A percentile compares a stretch with the other conserved stretches of the same genome.
These are phyloP conservation scores for Nakazawaea holstii DNA, from an alignment of 805 yeast genomes.

Conservation along the genomic window DNA sequence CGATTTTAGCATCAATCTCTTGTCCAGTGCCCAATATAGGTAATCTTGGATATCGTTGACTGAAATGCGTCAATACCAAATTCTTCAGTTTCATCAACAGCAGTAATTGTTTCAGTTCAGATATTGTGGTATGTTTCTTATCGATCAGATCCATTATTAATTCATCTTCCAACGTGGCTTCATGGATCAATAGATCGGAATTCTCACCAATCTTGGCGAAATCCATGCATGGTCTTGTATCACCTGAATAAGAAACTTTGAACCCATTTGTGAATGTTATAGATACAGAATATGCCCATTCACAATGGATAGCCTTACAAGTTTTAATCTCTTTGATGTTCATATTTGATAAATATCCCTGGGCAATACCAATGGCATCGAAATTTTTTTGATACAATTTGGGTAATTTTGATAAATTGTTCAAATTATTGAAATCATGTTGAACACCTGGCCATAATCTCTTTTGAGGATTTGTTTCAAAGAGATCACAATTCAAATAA, in stretches of 20 bases:
- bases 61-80: conserved; percentile 82
- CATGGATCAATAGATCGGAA: conserved; percentile 82
- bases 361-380: conserved; percentile 17
- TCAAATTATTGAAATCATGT: conserved; percentile 12
- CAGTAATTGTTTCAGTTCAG: conserved; percentile 76
- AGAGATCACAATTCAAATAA: conserved; percentile 58
- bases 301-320: conserved; percentile 81
- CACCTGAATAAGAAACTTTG: conserved; percentile 88
- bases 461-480: conserved; percentile 17
- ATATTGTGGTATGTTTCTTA: conserved; percentile 83
- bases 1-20: conserved; percentile 2
- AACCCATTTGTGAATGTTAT: conserved; percentile 38
- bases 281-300: conserved; percentile 67
- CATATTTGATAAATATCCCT: conserved; percentile 32
- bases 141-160: conserved; percentile 69
- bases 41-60: conserved; percentile 75
- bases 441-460: neutral
- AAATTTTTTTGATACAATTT: neutral
- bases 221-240: conserved; percentile 73
- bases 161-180: conserved; percentile 85
- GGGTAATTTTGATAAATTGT: conserved; percentile 19
- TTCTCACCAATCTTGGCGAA: conserved; percentile 63
- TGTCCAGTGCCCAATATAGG: conserved; percentile 18
- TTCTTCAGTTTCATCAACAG: conserved; percentile 66
- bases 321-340: conserved; percentile 44